These are phyloP conservation scores for Aureobasidium sp. DNA, from an alignment of 2,329 filamentous ascomycete species.

Conservation along the genomic window DNA sequence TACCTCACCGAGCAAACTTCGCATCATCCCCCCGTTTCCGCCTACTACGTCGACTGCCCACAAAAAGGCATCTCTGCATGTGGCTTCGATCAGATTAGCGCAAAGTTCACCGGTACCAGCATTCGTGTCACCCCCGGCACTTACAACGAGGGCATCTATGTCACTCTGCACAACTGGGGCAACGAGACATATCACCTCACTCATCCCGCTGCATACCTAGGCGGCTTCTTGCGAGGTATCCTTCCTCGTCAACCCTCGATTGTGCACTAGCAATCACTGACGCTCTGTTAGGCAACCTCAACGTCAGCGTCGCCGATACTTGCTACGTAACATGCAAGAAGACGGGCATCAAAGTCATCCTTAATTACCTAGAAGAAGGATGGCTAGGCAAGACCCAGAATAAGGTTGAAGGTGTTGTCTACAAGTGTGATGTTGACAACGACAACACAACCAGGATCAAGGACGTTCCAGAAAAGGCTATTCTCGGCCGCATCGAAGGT, in stretches of 20 bases:
- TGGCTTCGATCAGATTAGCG: conserved; percentile 92
- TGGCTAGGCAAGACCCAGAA: conserved; percentile 91
- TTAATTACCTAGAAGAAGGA: conserved; percentile 88
- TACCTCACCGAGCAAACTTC: conserved; percentile 97
- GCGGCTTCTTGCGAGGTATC: conserved; percentile 66
- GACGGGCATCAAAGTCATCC: conserved; percentile 81
- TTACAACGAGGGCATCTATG: conserved; percentile 93
- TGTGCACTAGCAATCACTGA: background rate
- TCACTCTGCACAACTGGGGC: conserved; percentile 68
- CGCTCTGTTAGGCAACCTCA: conserved; percentile 52
- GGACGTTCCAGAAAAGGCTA: conserved; percentile 76
- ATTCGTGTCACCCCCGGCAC: conserved; percentile 85
- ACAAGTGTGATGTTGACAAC: conserved; percentile 68
- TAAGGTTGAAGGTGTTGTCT: conserved; percentile 82
- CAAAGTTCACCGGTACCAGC: conserved; percentile 94
- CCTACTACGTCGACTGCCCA: conserved; percentile 87
- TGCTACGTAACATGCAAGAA: conserved; percentile 85
- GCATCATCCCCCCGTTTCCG: conserved; percentile 93
- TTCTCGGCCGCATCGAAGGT: conserved; percentile 74
- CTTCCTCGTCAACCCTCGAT: background rate
- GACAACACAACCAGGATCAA: conserved; percentile 71
- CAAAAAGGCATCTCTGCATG: conserved; percentile 79
- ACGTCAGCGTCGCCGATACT: conserved; percentile 80
- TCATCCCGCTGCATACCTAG: conserved; percentile 86
- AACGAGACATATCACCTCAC: conserved; percentile 92